Evolutionary conservation across 192 early-diverging fungal species (phyloP).

Genomic region (Coemansia sp.): DNA sequence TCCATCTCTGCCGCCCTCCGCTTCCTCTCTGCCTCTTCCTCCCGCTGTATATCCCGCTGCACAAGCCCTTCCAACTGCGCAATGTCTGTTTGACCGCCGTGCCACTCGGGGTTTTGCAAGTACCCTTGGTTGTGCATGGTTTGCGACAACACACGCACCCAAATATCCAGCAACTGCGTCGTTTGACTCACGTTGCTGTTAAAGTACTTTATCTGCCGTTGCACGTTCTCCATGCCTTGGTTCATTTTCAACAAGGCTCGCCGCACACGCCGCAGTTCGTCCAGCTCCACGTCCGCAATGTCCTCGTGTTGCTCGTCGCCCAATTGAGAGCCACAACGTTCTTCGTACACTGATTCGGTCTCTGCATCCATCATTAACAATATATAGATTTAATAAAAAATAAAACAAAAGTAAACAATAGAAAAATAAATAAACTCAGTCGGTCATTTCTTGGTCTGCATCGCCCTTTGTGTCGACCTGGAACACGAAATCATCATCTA

Average conservation of each 20-base stretch:
- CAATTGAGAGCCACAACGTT: neutral
- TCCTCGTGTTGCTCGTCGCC: neutral
- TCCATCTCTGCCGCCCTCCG: slow-evolving; percentile 14
- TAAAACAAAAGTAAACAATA: slow-evolving; percentile 1
- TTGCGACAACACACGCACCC: slow-evolving; percentile 58
- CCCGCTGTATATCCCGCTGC: slow-evolving; percentile 26
- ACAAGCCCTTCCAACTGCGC: slow-evolving; percentile 27
- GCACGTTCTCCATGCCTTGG: slow-evolving; percentile 47
- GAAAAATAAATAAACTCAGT: neutral
- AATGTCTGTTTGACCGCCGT: slow-evolving; percentile 46
- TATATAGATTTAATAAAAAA: neutral
- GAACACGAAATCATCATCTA: slow-evolving; percentile 38
- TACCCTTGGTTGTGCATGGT: slow-evolving; percentile 56
- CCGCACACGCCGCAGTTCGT: slow-evolving; percentile 45
- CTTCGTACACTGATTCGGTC: neutral
- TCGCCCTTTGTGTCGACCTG: slow-evolving; percentile 31
- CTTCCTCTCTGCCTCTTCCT: slow-evolving; percentile 33
- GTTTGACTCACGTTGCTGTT: slow-evolving; percentile 58
- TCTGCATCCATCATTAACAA: slow-evolving; percentile 2
- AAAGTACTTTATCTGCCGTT: slow-evolving; percentile 54
- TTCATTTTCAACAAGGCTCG: slow-evolving; percentile 49
- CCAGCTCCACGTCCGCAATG: slow-evolving; percentile 15
- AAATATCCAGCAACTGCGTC: slow-evolving; percentile 56
- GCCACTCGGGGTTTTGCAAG: slow-evolving; percentile 54
- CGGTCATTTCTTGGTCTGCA: slow-evolving; percentile 31